These are phyloP conservation scores for Neofusicoccum sp. DNA, from an alignment of 2,329 filamentous ascomycete species.

Conservation along the genomic window DNA sequence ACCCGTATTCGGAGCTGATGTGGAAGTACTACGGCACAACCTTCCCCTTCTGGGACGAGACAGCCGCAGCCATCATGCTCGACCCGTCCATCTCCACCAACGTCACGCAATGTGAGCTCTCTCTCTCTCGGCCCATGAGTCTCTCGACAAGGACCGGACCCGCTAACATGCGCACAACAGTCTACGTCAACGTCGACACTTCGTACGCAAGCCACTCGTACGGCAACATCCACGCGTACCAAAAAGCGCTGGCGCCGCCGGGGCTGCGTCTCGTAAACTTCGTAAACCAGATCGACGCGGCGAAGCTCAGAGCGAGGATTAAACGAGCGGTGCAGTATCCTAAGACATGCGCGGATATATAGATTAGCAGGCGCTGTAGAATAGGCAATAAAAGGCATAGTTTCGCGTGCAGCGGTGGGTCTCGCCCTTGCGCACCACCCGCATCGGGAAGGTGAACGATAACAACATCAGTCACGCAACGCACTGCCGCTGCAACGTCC, in stretches of 20 bases:
- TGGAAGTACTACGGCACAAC: slow-evolving; percentile 39
- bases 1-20: slow-evolving; percentile 40
- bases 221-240: slow-evolving; percentile 46
- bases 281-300: slow-evolving; percentile 39
- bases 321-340: slow-evolving; percentile 37
- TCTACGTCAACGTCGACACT: slow-evolving; percentile 46
- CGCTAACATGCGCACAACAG: slow-evolving; percentile 18
- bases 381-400: background rate
- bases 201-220: slow-evolving; percentile 42
- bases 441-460: background rate
- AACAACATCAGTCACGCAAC: too few species aligned
- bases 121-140: too few species aligned
- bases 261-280: slow-evolving; percentile 41
- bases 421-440: background rate
- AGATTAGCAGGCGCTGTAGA: background rate
- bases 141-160: too few species aligned
- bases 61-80: slow-evolving; percentile 42
- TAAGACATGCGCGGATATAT: slow-evolving; percentile 19
- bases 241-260: slow-evolving; percentile 39
- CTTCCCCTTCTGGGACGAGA: slow-evolving; percentile 50
- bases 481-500: too few species aligned
- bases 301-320: slow-evolving; percentile 36
- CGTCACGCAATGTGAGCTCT: slow-evolving; percentile 31
- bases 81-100: slow-evolving; percentile 41
- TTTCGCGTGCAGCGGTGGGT: background rate